These are phyloP conservation scores for Chaetomiaceae sp. DNA, from an alignment of 2,329 filamentous ascomycete species.

Conservation along the genomic window DNA sequence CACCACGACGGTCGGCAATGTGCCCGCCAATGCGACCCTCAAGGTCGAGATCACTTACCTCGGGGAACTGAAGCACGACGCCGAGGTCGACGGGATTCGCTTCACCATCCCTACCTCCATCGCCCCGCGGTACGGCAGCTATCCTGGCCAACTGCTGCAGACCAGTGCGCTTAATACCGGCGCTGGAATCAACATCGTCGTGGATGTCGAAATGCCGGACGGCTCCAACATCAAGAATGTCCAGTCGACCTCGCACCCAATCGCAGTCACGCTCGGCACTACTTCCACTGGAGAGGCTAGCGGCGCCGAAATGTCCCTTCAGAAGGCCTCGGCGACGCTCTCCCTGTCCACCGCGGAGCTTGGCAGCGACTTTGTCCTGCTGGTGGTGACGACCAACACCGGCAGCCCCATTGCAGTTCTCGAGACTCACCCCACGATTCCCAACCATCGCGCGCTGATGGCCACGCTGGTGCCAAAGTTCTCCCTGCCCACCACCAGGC, in stretches of 20 bases:
- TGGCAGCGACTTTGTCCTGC: slow-evolving; percentile 60
- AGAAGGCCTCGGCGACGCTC: slow-evolving; percentile 57
- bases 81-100: slow-evolving; percentile 58
- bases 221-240: slow-evolving; percentile 53
- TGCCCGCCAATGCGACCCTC: slow-evolving; percentile 52
- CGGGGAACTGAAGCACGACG: slow-evolving; percentile 66
- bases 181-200: slow-evolving; percentile 45
- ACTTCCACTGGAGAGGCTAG: slow-evolving; percentile 38
- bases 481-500: slow-evolving; percentile 45
- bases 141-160: slow-evolving; percentile 33
- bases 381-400: slow-evolving; percentile 54
- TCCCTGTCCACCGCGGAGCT: slow-evolving; percentile 47
- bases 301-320: slow-evolving; percentile 44
- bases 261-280: slow-evolving; percentile 58
- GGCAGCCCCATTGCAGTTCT: slow-evolving; percentile 58
- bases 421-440: slow-evolving; percentile 57
- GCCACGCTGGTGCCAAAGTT: slow-evolving; percentile 65
- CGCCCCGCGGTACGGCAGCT: slow-evolving; percentile 57
- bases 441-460: slow-evolving; percentile 62
- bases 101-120: slow-evolving; percentile 64
- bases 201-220: slow-evolving; percentile 54
- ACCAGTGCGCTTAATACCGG: slow-evolving; percentile 19
- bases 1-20: slow-evolving; percentile 60
- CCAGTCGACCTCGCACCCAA: slow-evolving; percentile 62
- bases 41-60: slow-evolving; percentile 59